Conservation (phyloP, 495 filamentous ascomycete genomes). For the Aspergillus panamensis region DNA sequence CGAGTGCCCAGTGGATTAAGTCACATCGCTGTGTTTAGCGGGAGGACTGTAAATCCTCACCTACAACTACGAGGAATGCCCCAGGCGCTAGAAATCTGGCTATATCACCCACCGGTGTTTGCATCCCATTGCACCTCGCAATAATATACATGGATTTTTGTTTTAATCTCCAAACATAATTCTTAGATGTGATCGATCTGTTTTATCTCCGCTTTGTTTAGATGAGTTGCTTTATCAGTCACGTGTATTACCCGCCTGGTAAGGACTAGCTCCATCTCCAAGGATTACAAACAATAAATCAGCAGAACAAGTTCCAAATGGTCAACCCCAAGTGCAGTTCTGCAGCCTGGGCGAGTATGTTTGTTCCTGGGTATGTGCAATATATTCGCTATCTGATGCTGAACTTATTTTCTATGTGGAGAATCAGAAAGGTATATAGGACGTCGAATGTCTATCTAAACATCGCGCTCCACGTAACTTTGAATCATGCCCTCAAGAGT, state of each 20-base stretch:
- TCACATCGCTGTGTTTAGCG: not conserved
- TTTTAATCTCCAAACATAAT: not conserved
- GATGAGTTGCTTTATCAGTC: not conserved
- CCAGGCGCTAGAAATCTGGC: too few species aligned
- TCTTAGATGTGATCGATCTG: not conserved
- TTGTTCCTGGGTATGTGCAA: not conserved
- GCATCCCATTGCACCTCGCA: too few species aligned
- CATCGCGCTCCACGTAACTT: constrained; percentile 80
- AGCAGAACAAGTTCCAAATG: too few species aligned
- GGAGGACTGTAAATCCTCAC: not conserved
- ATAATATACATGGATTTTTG: too few species aligned
- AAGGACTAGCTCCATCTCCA: constrained; percentile 4
- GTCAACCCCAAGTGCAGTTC: too few species aligned
- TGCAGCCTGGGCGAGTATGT: too few species aligned
- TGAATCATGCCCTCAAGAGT: constrained; percentile 81
- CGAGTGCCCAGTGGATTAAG: too few species aligned
- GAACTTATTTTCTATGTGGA: too few species aligned
- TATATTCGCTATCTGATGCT: not conserved
- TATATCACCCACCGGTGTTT: too few species aligned
- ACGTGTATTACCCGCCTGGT: not conserved
- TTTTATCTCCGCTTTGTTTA: not conserved
- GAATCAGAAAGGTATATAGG: too few species aligned
- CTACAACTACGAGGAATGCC: constrained; percentile 4
- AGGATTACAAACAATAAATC: not conserved
- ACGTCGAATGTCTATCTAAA: constrained; percentile 32